These are phyloP conservation scores for Hordeum marinum DNA, from an alignment of 176 grass and related monocot species.

Conservation along the genomic window DNA sequence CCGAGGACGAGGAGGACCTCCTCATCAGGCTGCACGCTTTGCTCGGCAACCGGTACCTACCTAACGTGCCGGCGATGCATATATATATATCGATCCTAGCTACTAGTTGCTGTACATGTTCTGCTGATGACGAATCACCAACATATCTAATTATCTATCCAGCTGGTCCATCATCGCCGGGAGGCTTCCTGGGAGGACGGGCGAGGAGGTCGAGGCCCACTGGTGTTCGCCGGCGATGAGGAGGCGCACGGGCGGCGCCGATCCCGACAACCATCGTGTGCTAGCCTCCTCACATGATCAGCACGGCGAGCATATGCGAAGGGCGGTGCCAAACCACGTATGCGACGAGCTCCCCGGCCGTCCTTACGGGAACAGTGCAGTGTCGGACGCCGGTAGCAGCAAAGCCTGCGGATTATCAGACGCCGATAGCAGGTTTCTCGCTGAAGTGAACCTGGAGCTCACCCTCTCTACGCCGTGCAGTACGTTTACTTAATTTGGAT, in stretches of 20 bases:
- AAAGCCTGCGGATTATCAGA: background rate
- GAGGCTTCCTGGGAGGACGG: conserved; percentile 43
- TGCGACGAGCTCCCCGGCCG: too few species aligned
- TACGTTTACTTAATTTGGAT: background rate
- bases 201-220: conserved; percentile 34
- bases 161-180: conserved; percentile 55
- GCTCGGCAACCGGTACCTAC: conserved; percentile 41
- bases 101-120: background rate
- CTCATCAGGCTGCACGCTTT: conserved; percentile 48
- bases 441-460: background rate
- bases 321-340: too few species aligned
- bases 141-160: background rate
- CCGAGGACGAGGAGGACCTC: conserved; percentile 52
- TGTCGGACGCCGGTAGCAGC: background rate
- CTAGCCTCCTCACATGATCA: too few species aligned
- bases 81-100: too few species aligned
- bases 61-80: background rate
- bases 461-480: background rate
- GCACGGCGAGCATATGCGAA: too few species aligned
- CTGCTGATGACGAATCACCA: background rate
- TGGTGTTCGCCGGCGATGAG: conserved; percentile 36
- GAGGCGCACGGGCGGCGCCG: background rate
- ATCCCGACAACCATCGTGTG: conserved; percentile 1
- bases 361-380: too few species aligned
- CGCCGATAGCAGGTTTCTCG: background rate